Base-by-base conservation (phyloP, 495 filamentous ascomycete species). In the Penicillium malachiteum region DNA sequence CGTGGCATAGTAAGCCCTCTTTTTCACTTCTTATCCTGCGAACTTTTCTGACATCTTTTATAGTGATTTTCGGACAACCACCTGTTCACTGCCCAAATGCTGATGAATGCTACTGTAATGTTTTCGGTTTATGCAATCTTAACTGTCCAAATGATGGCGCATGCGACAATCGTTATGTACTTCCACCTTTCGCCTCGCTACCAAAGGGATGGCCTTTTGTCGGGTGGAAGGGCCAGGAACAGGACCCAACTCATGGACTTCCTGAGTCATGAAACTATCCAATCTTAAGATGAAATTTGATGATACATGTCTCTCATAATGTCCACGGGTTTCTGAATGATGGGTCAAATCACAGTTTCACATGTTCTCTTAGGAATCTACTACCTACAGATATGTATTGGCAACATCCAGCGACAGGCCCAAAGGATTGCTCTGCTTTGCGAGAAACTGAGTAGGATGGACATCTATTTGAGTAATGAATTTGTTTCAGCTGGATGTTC, bases 61-160 rank as follows among this genome's bases (percentile, higher is more conserved):
- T 45, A 78, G 75, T 78, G 71, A 77, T 78, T 4, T 81, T 83
- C 57, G 79, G 75, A 18, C 74, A 73, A 60, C 68, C 72, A 13
- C 67, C 81, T 0, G 68, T 86, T 7, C 69, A 82, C 58, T 88
- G 85, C 50, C 85, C 84, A 0, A 65, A 65, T 1, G 79, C 83
- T 12, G 64, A 66, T 26, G 74, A 79, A 31, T 88, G 85, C 59
- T 86, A 87, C 56, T 88, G 85, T 69, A 83, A 84, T 56, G 74
- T 83, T 12, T 88, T 81, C 60, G 84, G 84, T 0, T 57, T 82
- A 41, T 88, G 85, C 65, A 66, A 81, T 58, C 54, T 88, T 5
- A 57, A 61, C 13, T 81, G 80, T 46, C 59, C 64, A 1, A 51
- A 58, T 18, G 64, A 68, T 16, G 66, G 60, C 16, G 58, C 60